Base-by-base conservation (phyloP, 176 grass and related monocot species). In the Musa schizocarpa region DNA sequence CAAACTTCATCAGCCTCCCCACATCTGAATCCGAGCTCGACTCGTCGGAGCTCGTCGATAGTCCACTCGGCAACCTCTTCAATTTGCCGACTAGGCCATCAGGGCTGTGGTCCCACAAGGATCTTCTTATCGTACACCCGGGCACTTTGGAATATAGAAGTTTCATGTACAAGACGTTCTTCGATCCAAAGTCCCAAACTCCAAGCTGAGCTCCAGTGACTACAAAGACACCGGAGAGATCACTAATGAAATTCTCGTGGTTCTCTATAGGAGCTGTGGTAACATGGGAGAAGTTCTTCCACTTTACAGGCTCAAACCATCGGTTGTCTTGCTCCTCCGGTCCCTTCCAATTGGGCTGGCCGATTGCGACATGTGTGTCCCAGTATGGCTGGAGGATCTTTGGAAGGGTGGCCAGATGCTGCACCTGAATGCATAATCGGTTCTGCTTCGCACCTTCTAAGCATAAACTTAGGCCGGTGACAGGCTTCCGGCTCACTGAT, bases 281-380 rank as follows among this genome's bases (percentile, higher is more conserved):
- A 71, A 92, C 75, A 52, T 88, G 89, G 21, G 86, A 86, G 65
- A 88, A 92, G 61, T 86, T 92, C 67, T 86, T 88, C 89, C 86
- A 88, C 73, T 86, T 88, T 21, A 88, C 83, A 34, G 89, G 81
- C 75, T 92, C 86, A 21, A 88, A 92, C 89, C 89, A 92, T 4
- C 83, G 83, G 70, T 80, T 86, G 29, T 92, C 89, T 82, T 92
- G 86, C 81, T 92, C 89, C 71, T 92, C 86, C 1, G 89, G 86
- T 11, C 81, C 83, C 14, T 69, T 77, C 89, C 89, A 92, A 57
- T 83, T 92, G 19, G 81, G 83, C 3, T 86, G 65, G 16, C 89
- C 89, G 6, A 92, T 92, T 13, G 81, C 72, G 12, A 92, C 54
- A 25, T 86, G 78, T 21, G 83, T 57, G 34, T 92, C 89, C 89